phyloP scores from a whole-genome alignment of 164 flowering plant genomes.

The Magnolia officinalis region DNA sequence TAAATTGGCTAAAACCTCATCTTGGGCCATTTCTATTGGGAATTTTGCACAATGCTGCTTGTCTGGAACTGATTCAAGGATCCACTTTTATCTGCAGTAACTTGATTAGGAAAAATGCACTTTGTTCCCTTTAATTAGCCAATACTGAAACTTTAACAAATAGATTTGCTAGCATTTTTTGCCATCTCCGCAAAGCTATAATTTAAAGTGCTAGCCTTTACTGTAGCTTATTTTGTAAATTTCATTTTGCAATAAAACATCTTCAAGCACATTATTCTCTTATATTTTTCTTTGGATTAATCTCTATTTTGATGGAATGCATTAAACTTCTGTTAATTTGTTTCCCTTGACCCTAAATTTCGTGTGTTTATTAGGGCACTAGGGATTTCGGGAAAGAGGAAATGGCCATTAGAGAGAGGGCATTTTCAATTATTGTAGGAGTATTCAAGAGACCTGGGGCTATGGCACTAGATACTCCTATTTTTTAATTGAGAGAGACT shows the following conservation, averaged over 20 bases:
- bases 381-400: constrained; percentile 96
- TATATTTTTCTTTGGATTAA: too few relatives aligned
- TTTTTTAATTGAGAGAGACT: constrained; percentile 86
- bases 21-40: too few relatives aligned
- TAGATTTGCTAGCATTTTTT: background rate
- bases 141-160: background rate
- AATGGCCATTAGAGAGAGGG: constrained; percentile 81
- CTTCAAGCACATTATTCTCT: too few relatives aligned
- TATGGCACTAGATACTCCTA: constrained; percentile 88
- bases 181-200: background rate
- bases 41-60: too few relatives aligned
- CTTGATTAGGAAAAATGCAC: background rate
- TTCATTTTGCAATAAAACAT: too few relatives aligned
- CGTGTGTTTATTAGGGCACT: constrained; percentile 55
- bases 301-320: too few relatives aligned
- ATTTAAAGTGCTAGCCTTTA: background rate
- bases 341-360: background rate
- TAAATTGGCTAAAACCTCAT: too few relatives aligned
- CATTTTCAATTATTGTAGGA: constrained; percentile 59
- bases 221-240: too few relatives aligned
- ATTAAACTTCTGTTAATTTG: background rate
- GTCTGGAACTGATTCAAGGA: too few relatives aligned
- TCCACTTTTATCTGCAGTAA: too few relatives aligned
- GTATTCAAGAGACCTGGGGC: constrained; percentile 94
- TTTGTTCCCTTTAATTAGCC: background rate